Percentiles rank a stretch among this genome's conserved stretches.
Evolutionary conservation across 192 early-diverging fungal species (phyloP).

Genomic region (Coemansia guatemalensis): DNA sequence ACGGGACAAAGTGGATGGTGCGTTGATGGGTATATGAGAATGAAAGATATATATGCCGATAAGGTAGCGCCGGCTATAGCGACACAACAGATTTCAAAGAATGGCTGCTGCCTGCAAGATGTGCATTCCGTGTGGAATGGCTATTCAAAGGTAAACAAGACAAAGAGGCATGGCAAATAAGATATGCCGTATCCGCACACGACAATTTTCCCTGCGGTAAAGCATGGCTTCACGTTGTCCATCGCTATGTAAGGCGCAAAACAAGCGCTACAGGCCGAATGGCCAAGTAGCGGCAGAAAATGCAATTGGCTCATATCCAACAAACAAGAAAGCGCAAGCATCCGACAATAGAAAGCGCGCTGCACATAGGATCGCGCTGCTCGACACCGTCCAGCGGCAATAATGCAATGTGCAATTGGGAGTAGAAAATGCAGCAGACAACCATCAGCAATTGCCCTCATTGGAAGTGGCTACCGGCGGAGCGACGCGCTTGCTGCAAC

Average conservation of each 20-base stretch:
- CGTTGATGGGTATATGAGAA: not conserved
- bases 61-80: not conserved
- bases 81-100: not conserved
- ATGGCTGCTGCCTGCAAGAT: not conserved
- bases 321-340: not conserved
- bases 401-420: not conserved
- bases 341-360: not conserved
- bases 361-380: not conserved
- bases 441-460: not conserved
- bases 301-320: not conserved
- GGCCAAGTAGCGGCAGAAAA: not conserved
- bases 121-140: not conserved
- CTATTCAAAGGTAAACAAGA: not conserved
- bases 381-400: not conserved
- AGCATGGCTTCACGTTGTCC: not conserved
- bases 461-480: not conserved
- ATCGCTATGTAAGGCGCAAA: not conserved
- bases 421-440: not conserved
- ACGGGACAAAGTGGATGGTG: not conserved
- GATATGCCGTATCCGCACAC: not conserved
- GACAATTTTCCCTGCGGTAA: not conserved
- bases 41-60: not conserved
- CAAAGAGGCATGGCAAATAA: not conserved
- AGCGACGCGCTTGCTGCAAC: not conserved
- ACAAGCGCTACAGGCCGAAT: not conserved